Evolutionary conservation across 805 yeast genomes (phyloP).

Genomic region (Sugiyamaella lignohabitans): DNA sequence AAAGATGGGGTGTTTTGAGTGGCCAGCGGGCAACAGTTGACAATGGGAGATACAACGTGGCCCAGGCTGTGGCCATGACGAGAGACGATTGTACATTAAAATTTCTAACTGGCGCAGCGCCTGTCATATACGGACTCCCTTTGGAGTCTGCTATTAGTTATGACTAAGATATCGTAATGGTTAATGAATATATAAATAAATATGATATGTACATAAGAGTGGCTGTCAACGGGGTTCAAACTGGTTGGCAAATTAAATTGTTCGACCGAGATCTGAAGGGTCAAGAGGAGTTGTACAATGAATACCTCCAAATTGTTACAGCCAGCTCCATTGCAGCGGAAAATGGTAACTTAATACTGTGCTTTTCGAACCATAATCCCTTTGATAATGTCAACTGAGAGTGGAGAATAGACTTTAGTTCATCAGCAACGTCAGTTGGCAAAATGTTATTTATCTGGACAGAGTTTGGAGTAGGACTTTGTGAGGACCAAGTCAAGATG

Average conservation of each 20-base stretch:
- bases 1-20: constrained; percentile 55
- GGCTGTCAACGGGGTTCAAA: too few species aligned
- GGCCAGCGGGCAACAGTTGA: constrained; percentile 18
- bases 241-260: too few species aligned
- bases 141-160: constrained; percentile 8
- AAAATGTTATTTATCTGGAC: too few species aligned
- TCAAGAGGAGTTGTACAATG: background rate
- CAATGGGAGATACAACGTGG: constrained; percentile 30
- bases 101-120: constrained; percentile 87
- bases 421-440: too few species aligned
- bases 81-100: constrained; percentile 62
- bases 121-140: constrained; percentile 86
- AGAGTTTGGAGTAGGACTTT: too few species aligned
- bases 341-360: background rate
- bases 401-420: background rate
- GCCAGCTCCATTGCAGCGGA: background rate
- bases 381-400: background rate
- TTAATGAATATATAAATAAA: too few species aligned
- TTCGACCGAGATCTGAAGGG: too few species aligned
- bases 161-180: too few species aligned
- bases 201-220: too few species aligned
- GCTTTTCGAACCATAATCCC: background rate
- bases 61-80: constrained; percentile 54
- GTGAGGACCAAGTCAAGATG: too few species aligned
- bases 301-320: background rate